These are phyloP conservation scores for Platismatia glauca DNA, from an alignment of 495 filamentous ascomycete species.

Conservation along the genomic window DNA sequence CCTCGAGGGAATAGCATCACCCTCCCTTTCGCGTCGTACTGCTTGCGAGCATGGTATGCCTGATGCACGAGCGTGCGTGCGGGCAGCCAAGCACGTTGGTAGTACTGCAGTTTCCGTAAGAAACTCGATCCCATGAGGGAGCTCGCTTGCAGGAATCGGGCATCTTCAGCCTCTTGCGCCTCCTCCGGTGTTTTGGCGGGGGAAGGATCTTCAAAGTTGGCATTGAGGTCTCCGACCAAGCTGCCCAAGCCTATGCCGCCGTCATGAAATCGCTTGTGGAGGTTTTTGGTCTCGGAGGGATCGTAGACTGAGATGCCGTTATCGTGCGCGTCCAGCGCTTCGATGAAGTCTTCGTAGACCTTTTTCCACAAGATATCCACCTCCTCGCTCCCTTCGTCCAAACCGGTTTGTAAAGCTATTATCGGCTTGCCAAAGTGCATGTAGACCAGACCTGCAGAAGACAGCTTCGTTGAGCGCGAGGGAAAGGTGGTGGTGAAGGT, in stretches of 20 bases:
- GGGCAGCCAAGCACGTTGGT: slow-evolving; percentile 70
- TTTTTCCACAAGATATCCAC: slow-evolving; percentile 73
- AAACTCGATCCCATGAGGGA: slow-evolving; percentile 81
- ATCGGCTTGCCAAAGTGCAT: slow-evolving; percentile 87
- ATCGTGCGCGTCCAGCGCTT: slow-evolving; percentile 94
- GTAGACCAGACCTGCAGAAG: slow-evolving; percentile 86
- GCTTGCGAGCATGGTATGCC: slow-evolving; percentile 55
- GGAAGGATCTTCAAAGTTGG: slow-evolving; percentile 34
- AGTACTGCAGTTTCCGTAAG: slow-evolving; percentile 62
- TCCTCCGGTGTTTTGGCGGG: slow-evolving; percentile 8
- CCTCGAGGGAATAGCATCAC: slow-evolving; percentile 70
- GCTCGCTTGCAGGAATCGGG: slow-evolving; percentile 65
- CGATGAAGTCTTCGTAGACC: slow-evolving; percentile 86
- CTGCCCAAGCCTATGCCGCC: slow-evolving; percentile 74
- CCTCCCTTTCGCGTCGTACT: slow-evolving; percentile 63
- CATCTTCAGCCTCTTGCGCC: slow-evolving; percentile 65
- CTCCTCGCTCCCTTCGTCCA: slow-evolving; percentile 52
- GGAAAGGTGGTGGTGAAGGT: slow-evolving; percentile 76
- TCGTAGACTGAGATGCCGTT: slow-evolving; percentile 86
- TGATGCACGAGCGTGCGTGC: slow-evolving; percentile 67
- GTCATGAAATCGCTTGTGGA: slow-evolving; percentile 72
- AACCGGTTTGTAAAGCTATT: slow-evolving; percentile 58
- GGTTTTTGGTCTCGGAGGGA: slow-evolving; percentile 49
- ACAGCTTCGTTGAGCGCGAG: slow-evolving; percentile 72
- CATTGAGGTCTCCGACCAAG: slow-evolving; percentile 76